These are phyloP conservation scores for Metarhizium rileyi DNA, from an alignment of 2,329 filamentous ascomycete genomes.

Conservation along the genomic window DNA sequence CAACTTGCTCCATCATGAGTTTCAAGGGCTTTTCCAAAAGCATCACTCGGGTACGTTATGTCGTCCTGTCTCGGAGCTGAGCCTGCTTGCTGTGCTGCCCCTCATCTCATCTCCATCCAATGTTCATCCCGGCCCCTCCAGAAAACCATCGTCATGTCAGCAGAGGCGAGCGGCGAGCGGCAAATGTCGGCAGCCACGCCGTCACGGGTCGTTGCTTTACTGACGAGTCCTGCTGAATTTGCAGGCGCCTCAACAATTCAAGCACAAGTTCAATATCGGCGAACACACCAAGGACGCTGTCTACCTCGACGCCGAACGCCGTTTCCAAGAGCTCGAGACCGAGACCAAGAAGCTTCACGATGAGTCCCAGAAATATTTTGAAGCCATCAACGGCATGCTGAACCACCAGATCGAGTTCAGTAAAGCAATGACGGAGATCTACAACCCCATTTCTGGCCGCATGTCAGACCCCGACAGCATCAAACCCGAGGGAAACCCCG, in stretches of 20 bases:
- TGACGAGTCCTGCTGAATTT: slow-evolving; percentile 1
- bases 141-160: not conserved
- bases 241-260: slow-evolving; percentile 83
- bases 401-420: slow-evolving; percentile 97
- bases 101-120: slow-evolving; percentile 18
- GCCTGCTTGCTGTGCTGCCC: slow-evolving; percentile 16
- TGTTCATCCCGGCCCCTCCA: not conserved
- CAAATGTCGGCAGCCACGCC: not conserved
- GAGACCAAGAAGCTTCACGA: slow-evolving; percentile 97
- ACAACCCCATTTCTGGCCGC: slow-evolving; percentile 94
- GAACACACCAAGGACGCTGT: slow-evolving; percentile 92
- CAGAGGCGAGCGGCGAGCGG: too few relatives aligned
- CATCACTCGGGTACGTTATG: slow-evolving; percentile 67
- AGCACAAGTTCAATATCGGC: slow-evolving; percentile 87
- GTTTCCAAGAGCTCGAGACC: slow-evolving; percentile 86
- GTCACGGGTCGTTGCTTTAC: not conserved
- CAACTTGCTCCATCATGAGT: slow-evolving; percentile 56
- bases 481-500: slow-evolving; percentile 74
- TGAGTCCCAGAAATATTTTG: slow-evolving; percentile 94
- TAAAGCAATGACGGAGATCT: slow-evolving; percentile 89
- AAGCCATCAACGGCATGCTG: slow-evolving; percentile 97
- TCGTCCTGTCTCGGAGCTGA: not conserved
- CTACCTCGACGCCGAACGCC: slow-evolving; percentile 87
- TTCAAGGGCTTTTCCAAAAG: slow-evolving; percentile 94
- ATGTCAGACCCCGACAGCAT: slow-evolving; percentile 85